A percentile compares a stretch with the other conserved stretches of the same genome.
These are phyloP conservation scores for Aspergillus caelatus DNA, from an alignment of 2,329 filamentous ascomycete genomes.

Conservation along the genomic window DNA sequence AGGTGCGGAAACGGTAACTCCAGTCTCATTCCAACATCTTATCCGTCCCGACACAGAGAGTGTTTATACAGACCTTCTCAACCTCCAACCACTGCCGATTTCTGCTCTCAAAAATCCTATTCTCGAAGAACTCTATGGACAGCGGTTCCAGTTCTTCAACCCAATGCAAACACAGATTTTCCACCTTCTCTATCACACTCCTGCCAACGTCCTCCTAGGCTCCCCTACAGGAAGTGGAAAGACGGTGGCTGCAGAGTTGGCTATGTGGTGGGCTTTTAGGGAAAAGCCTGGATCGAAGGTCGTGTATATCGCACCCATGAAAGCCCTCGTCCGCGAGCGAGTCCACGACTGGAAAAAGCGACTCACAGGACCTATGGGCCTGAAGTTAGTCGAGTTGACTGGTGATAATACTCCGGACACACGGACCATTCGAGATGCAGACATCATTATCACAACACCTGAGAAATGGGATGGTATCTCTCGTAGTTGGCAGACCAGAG, in stretches of 20 bases:
- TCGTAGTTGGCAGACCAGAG: conserved; percentile 96
- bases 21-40: conserved; percentile 95
- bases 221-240: conserved; percentile 97
- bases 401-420: conserved; percentile 98
- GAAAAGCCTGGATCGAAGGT: conserved; percentile 95
- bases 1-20: conserved; percentile 91
- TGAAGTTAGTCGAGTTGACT: conserved; percentile 93
- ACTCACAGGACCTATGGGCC: conserved; percentile 77
- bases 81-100: conserved; percentile 87
- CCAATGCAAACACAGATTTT: conserved; percentile 99
- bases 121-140: conserved; percentile 83
- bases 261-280: conserved; percentile 99
- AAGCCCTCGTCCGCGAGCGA: conserved; percentile 92
- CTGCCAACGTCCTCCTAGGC: conserved; percentile 88
- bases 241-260: conserved; percentile 91
- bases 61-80: conserved; percentile 90
- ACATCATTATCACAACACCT: conserved; percentile 98
- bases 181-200: conserved; percentile 90
- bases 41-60: conserved; percentile 97
- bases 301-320: conserved; percentile 99
- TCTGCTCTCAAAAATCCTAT: conserved; percentile 83
- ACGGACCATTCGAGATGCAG: conserved; percentile 88
- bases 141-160: conserved; percentile 95
- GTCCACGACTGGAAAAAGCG: conserved; percentile 92
- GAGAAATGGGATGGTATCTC: conserved; percentile 99